Percentiles rank a stretch among this genome's conserved stretches.
Conservation (phyloP, 371 early-diverging fungal species). For the Apophysomyces sp. region DNA sequence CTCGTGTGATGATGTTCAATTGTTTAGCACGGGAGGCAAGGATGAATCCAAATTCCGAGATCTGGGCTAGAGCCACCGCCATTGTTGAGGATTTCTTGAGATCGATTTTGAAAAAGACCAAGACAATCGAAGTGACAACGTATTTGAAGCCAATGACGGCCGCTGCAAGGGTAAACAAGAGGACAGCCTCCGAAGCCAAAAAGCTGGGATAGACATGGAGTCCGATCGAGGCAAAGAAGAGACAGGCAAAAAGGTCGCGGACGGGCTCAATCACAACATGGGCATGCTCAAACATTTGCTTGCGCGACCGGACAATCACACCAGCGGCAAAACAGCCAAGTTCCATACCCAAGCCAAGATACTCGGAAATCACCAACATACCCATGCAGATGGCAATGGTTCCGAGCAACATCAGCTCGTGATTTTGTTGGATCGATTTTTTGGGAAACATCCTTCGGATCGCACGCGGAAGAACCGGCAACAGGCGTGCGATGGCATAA, state of each 20-base stretch:
- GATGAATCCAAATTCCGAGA: constrained; percentile 65
- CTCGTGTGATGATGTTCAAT: constrained; percentile 52
- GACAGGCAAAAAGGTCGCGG: constrained; percentile 55
- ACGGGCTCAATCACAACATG: constrained; percentile 53
- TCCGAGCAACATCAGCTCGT: constrained; percentile 53
- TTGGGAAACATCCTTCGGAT: constrained; percentile 23
- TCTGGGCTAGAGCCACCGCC: constrained; percentile 59
- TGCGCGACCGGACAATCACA: constrained; percentile 49
- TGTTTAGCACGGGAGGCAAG: constrained; percentile 60
- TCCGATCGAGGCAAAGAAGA: constrained; percentile 70
- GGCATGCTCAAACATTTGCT: constrained; percentile 38
- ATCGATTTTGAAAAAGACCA: constrained; percentile 39
- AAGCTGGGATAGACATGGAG: constrained; percentile 65
- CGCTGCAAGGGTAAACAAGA: constrained; percentile 48
- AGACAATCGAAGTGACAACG: constrained; percentile 33
- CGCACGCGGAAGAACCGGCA: constrained; percentile 25
- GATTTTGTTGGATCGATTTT: constrained; percentile 23
- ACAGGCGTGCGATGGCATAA: constrained; percentile 24
- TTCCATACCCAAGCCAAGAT: constrained; percentile 57
- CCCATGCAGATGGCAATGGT: constrained; percentile 53
- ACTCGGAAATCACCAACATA: constrained; percentile 40
- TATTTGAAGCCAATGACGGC: constrained; percentile 56
- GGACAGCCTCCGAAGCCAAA: constrained; percentile 49
- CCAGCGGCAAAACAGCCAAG: constrained; percentile 67
- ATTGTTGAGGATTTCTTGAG: constrained; percentile 40